Evolutionary conservation across 371 early-diverging fungal genomes (phyloP), one percentile per base, ranked within the genome.

Genomic region (Mucor irregularis): DNA sequence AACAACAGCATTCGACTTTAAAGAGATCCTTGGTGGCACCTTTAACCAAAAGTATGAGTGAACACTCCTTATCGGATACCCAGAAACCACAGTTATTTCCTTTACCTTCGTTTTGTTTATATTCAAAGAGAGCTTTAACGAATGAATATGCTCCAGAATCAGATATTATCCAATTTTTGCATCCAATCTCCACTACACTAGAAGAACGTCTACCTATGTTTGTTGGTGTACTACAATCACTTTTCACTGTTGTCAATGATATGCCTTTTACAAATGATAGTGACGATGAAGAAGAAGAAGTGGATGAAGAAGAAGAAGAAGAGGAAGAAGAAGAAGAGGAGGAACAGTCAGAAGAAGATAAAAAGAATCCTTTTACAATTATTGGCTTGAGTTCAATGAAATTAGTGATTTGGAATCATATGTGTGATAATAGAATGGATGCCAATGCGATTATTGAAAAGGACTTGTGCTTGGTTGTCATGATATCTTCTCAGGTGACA

Each of bases 151-250:
- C 49, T 0, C 26, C 49, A 25, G 57, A 61, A 49, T 61, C 61
- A n/a, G 66, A 66, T 29, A 66, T 66, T 40, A 51, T 61, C 10
- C 66, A 56, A 29, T 66, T 53, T 40, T 21, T 66, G 22, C 49
- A 47, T 13, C 66, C 66, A 13, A 16, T 13, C 8, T 43, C 57
- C 4, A 44, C n/a, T n/a, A 16, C 24, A 19, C 13, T 61, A 29
- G 46, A 61, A 34, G 61, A 66, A 19, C 37, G 49, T 9, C n/a
- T 66, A 40, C 61, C 66, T 1, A 61, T 61, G 54, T 53, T 66
- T 66, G 61, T 57, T 7, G 61, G 66, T 28, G 56, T 66, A 13
- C 29, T 66, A 16, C 66, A 66, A 14, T 66, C 66, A 10, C 25
- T 66, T 39, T 49, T 57, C 25, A 53, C 53, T 14, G 61, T 53